Base-by-base conservation (phyloP, 192 early-diverging fungal genomes). In the Backusella psychrophila region DNA sequence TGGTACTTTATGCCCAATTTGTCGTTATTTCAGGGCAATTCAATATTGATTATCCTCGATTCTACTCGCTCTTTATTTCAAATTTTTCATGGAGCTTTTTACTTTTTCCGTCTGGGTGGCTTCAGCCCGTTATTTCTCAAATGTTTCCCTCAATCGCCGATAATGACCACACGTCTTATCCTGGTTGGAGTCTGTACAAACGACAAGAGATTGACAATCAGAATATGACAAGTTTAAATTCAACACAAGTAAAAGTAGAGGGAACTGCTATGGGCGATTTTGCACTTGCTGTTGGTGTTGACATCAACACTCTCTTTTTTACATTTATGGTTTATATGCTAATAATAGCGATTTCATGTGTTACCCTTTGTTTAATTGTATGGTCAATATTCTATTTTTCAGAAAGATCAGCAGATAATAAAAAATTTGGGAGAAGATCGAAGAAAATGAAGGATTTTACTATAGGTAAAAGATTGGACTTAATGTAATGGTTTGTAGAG, bases 1-100 rank as follows among this genome's bases (percentile, higher is more conserved):
- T 87, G 11, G 39, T 87, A n/a, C 83, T 78, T 69, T 87, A 87
- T 39, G 72, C 83, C 6, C 86, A 87, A 71, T 87, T 87, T 68
- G 81, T 85, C 66, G 77, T 87, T 15, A 77, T 80, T 52, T 80
- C 79, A 1, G 85, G 84, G 2, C 84, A 84, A 66, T 79, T 87
- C 36, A 82, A 80, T 39, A 19, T 87, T 70, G 77, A 82, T 63
- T 87, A 87, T 42, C 86, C 86, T 11, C 69, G 74, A 6, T 87
- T 85, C 66, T 85, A 87, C 56, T 59, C 77, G 3, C 80, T 84
- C 2, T 87, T 87, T 69, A 83, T 82, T 0, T 81, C 84, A 0
- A 78, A 86, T 44, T 87, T 87, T 52, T 81, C 83, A 12, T 87
- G 86, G 86, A 83, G 73, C n/a, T 76, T 65, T 29, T 38, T 79